Evolutionary conservation across 768 basidiomycete species (phyloP).

Genomic region (Phylloporus scabripes): DNA sequence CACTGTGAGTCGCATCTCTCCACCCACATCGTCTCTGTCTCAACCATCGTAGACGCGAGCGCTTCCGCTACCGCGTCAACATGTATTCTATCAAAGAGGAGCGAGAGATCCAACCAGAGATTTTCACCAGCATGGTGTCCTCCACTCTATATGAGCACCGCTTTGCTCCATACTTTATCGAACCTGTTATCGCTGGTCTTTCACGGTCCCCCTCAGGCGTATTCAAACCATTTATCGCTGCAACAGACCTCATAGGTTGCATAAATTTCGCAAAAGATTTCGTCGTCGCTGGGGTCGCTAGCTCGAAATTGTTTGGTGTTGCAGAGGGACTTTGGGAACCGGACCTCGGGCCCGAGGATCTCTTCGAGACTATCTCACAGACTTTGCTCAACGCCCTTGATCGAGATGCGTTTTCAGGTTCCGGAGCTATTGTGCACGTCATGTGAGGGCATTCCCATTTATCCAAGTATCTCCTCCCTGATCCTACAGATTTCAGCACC

Average conservation of each 20-base stretch:
- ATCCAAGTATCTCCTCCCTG: constrained; percentile 6
- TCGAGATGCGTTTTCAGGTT: constrained; percentile 93
- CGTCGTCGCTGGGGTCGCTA: constrained; percentile 91
- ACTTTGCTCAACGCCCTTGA: constrained; percentile 93
- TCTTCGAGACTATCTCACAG: constrained; percentile 98
- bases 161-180: constrained; percentile 95
- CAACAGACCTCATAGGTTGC: constrained; percentile 91
- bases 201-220: constrained; percentile 65
- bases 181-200: constrained; percentile 93
- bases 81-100: constrained; percentile 99
- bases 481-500: constrained; percentile 39
- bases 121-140: constrained; percentile 92
- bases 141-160: constrained; percentile 94
- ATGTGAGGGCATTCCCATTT: constrained; percentile 56
- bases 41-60: constrained; percentile 60
- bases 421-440: constrained; percentile 93
- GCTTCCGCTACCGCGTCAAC: constrained; percentile 90
- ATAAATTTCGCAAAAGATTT: constrained; percentile 95
- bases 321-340: constrained; percentile 99
- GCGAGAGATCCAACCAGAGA: constrained; percentile 92
- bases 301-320: constrained; percentile 89
- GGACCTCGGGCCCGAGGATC: constrained; percentile 89
- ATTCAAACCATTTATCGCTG: constrained; percentile 89
- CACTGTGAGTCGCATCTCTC: constrained; percentile 57
- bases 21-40: constrained; percentile 1